Conservation (phyloP, 192 early-diverging fungal species). For the Umbelopsis sp. region DNA sequence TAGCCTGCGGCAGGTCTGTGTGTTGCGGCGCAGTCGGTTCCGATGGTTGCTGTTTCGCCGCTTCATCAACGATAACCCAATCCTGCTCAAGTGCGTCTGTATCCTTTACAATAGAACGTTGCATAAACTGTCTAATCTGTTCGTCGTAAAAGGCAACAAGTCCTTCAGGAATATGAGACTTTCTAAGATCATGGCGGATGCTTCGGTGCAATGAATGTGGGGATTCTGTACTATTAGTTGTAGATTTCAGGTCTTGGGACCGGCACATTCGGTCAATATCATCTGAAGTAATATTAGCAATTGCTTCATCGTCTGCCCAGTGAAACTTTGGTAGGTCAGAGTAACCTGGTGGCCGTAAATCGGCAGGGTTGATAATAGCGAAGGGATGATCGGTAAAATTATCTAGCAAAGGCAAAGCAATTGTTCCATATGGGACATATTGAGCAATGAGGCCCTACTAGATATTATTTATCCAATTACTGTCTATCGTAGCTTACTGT, state of each 20-base stretch:
- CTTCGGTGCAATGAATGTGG: slow-evolving; percentile 35
- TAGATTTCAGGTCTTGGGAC: neutral
- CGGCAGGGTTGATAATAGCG: slow-evolving; percentile 49
- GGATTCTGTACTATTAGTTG: neutral
- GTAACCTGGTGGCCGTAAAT: slow-evolving; percentile 53
- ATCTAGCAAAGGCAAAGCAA: slow-evolving; percentile 36
- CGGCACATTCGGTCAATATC: slow-evolving; percentile 21
- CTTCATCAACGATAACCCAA: slow-evolving; percentile 21
- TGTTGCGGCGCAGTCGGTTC: slow-evolving; percentile 4
- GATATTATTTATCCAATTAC: neutral
- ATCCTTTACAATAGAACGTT: slow-evolving; percentile 19
- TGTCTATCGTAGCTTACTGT: slow-evolving; percentile 48
- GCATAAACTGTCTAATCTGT: slow-evolving; percentile 46
- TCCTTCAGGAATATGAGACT: slow-evolving; percentile 50
- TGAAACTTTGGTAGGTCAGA: slow-evolving; percentile 42
- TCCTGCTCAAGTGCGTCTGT: slow-evolving; percentile 1
- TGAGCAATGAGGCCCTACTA: neutral
- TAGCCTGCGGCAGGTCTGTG: neutral
- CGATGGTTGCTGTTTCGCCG: neutral
- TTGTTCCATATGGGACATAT: slow-evolving; percentile 10
- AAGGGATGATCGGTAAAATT: slow-evolving; percentile 55
- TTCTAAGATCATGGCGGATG: slow-evolving; percentile 48
- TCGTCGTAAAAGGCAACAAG: slow-evolving; percentile 50
- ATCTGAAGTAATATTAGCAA: slow-evolving; percentile 31
- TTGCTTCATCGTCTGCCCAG: slow-evolving; percentile 45